Evolutionary conservation across 2,329 filamentous ascomycete species (phyloP).

Genomic region (Magnaporthiopsis rhizophila): DNA sequence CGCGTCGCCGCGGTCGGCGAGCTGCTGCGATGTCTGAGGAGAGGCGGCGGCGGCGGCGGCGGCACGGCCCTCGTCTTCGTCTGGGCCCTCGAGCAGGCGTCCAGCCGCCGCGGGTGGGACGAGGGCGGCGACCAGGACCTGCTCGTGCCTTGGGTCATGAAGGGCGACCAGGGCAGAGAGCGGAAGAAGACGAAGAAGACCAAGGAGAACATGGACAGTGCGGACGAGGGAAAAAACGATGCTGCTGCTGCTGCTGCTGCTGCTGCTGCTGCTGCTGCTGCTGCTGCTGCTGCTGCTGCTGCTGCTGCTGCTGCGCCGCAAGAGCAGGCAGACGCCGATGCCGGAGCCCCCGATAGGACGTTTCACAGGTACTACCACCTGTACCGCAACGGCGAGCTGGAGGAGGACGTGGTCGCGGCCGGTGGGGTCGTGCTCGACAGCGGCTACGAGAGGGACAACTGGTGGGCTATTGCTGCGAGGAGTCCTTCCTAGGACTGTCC

Average conservation of each 20-base stretch:
- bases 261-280: too few relatives aligned
- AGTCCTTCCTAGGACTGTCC: background rate
- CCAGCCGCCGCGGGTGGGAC: conserved; percentile 82
- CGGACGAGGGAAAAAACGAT: background rate
- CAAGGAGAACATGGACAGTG: background rate
- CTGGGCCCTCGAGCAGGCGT: conserved; percentile 90
- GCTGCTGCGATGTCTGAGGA: conserved; percentile 57
- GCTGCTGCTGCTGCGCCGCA: background rate
- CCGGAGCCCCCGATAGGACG: conserved; percentile 36
- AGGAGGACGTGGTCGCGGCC: conserved; percentile 65
- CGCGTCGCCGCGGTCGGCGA: conserved; percentile 64
- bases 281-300: too few relatives aligned
- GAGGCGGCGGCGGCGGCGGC: conserved; percentile 8
- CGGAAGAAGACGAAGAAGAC: conserved; percentile 13
- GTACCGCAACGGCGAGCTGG: conserved; percentile 79
- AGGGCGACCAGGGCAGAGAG: conserved; percentile 24
- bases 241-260: too few relatives aligned
- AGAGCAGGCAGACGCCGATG: background rate
- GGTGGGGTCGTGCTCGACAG: conserved; percentile 69
- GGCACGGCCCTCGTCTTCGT: conserved; percentile 68
- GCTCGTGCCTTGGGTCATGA: conserved; percentile 90
- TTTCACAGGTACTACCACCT: conserved; percentile 94
- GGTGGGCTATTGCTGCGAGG: conserved; percentile 67
- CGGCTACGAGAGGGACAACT: conserved; percentile 96
- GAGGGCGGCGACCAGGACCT: conserved; percentile 79